Conservation (phyloP, 2,329 filamentous ascomycete genomes). For the Paraphoma chrysanthemicola region DNA sequence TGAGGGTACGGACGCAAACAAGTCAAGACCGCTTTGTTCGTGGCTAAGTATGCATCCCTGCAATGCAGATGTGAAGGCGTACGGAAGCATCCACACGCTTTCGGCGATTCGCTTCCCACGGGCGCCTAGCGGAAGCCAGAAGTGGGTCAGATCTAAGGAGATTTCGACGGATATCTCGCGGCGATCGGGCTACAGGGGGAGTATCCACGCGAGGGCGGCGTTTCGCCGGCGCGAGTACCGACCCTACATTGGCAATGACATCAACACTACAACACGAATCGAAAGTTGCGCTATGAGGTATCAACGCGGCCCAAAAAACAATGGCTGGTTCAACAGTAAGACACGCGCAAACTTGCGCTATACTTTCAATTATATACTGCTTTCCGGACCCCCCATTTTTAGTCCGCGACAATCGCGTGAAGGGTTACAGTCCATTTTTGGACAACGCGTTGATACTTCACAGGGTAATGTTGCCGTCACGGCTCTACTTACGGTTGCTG, state of each 20-base stretch:
- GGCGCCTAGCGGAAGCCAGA: conserved; percentile 11
- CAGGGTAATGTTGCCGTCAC: neutral
- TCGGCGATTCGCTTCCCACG: conserved; percentile 11
- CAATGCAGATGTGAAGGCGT: neutral
- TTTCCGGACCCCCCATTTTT: neutral
- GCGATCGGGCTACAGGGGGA: conserved; percentile 16
- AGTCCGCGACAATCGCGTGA: neutral
- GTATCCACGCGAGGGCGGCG: conserved; percentile 11
- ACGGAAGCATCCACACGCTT: neutral
- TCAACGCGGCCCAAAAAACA: conserved; percentile 10
- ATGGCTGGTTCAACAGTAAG: conserved; percentile 11
- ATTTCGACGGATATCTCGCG: conserved; percentile 5
- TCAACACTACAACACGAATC: conserved; percentile 21
- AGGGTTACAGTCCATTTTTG: neutral
- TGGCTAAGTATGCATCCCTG: too few species aligned
- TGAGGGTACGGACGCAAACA: neutral
- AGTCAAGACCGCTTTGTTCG: neutral
- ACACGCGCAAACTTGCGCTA: conserved; percentile 3
- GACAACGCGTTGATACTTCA: neutral
- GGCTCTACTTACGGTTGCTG: neutral
- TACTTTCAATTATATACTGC: neutral
- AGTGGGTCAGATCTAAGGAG: conserved; percentile 5
- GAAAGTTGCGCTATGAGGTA: neutral
- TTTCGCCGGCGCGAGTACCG: conserved; percentile 21
- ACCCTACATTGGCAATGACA: conserved; percentile 19